Evolutionary conservation across 192 early-diverging fungal genomes (phyloP).

Genomic region (Podila clonocystis): DNA sequence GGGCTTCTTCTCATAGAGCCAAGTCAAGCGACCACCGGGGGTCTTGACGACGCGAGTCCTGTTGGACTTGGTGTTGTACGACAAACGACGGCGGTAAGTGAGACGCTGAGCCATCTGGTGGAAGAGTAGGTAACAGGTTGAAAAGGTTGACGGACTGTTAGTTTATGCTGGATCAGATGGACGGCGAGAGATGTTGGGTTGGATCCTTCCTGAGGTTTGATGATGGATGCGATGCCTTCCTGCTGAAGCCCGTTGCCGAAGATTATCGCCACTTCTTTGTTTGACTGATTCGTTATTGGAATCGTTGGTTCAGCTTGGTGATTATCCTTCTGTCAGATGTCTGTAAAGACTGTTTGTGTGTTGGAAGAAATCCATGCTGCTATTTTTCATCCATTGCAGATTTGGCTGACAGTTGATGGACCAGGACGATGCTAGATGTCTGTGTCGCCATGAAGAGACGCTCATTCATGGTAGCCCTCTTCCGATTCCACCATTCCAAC

Average conservation of each 20-base stretch:
- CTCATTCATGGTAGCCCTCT: background rate
- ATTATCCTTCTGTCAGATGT: too few relatives aligned
- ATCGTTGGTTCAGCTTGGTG: too few relatives aligned
- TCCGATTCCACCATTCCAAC: background rate
- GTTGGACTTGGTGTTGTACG: slow-evolving; percentile 95
- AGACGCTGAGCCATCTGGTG: slow-evolving; percentile 91
- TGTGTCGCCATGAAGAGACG: background rate
- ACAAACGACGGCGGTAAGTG: slow-evolving; percentile 84
- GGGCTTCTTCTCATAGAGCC: slow-evolving; percentile 93
- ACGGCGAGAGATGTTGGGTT: background rate
- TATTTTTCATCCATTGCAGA: too few relatives aligned
- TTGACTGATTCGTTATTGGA: too few relatives aligned
- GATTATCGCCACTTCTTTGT: too few relatives aligned
- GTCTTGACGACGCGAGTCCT: slow-evolving; percentile 88
- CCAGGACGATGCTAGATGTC: background rate
- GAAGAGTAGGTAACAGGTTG: slow-evolving; percentile 10
- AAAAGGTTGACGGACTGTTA: background rate
- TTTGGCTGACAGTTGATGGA: background rate
- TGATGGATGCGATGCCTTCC: too few relatives aligned
- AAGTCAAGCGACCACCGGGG: slow-evolving; percentile 92
- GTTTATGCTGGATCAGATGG: background rate
- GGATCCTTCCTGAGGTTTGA: too few relatives aligned
- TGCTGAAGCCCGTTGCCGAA: too few relatives aligned
- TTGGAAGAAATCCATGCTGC: too few relatives aligned
- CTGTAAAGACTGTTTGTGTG: too few relatives aligned